Evolutionary conservation across 768 basidiomycete genomes (phyloP), one percentile per base, ranked within the genome.

Genomic region (Leccinum aurantiacum): DNA sequence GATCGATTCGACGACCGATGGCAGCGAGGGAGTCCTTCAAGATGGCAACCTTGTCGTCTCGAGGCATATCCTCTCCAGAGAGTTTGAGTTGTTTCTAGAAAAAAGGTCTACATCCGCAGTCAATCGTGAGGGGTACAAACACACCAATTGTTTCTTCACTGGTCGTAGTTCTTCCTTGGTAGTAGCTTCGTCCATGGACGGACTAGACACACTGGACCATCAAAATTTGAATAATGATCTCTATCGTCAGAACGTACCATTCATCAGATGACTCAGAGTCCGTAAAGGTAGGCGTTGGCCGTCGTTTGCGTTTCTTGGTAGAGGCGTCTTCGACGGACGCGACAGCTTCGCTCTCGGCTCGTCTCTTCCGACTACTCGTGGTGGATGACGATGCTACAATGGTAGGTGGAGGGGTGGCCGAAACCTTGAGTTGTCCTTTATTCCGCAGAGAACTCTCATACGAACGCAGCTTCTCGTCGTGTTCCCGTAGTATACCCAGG

Each of bases 91-190:
- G 90, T 88, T 98, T 98, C 91, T 95, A 69, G 50, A 31, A 4
- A 49, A n/a, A 56, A 11, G 19, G 49, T 62, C 61, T 52, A 62
- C 25, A 62, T 56, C 51, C 3, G 19, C 24, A 17, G 41, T 22
- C 38, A 7, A 49, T 17, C 8, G n/a, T 35, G 4, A 51, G 0
- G 29, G 3, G 60, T 31, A 48, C 11, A 17, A 38, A 78, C 89
- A 67, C 67, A 93, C 93, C 63, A 98, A 80, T 72, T 97, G 93
- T 74, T 93, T 92, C 81, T 98, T 98, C 60, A 98, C 97, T 8
- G 97, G 97, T 51, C 97, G 86, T 54, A 98, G 72, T 70, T 95
- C 91, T 75, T 97, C 95, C 76, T 99, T 99, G 15, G 95, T 95
- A 10, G 89, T 78, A 19, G 80, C 79, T 73, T 98, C 95, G 64